These are phyloP conservation scores for Phaseolus lunatus DNA, from an alignment of 306 rosid genomes.

Conservation along the genomic window DNA sequence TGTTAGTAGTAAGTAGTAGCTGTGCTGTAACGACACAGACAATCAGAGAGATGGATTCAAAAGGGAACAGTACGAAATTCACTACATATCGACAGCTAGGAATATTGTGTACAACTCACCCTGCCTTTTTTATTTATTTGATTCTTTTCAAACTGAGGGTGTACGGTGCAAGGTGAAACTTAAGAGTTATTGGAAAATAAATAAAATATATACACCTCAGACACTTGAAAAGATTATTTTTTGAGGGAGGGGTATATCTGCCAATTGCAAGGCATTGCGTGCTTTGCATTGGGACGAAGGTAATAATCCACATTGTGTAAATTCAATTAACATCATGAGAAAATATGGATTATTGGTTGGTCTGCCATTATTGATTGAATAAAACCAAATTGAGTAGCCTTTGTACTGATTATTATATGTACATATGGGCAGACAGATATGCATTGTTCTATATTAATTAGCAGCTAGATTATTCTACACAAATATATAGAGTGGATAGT, in stretches of 20 bases:
- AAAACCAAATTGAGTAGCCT: constrained; percentile 33
- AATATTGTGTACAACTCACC: neutral
- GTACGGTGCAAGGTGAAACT: neutral
- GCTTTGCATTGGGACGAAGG: neutral
- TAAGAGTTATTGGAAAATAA: neutral
- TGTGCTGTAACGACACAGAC: constrained; percentile 1
- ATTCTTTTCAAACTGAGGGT: neutral
- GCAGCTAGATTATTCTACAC: neutral
- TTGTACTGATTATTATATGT: constrained; percentile 36
- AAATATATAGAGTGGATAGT: neutral
- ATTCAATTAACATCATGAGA: constrained; percentile 9
- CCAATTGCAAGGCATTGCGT: neutral
- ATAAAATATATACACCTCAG: neutral
- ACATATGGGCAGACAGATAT: constrained; percentile 40
- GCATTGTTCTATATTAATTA: constrained; percentile 14
- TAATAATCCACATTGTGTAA: neutral
- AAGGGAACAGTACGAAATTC: constrained; percentile 18
- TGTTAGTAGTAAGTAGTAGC: neutral
- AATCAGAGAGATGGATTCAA: neutral
- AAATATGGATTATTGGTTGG: constrained; percentile 24
- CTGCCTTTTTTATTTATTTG: neutral
- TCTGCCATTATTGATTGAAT: constrained; percentile 43
- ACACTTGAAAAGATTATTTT: neutral
- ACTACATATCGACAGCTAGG: constrained; percentile 15
- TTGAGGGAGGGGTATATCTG: neutral